Percentiles rank a stretch among this genome's conserved stretches.
Evolutionary conservation across 2,329 filamentous ascomycete species (phyloP).

Genomic region (Cytospora piceae): DNA sequence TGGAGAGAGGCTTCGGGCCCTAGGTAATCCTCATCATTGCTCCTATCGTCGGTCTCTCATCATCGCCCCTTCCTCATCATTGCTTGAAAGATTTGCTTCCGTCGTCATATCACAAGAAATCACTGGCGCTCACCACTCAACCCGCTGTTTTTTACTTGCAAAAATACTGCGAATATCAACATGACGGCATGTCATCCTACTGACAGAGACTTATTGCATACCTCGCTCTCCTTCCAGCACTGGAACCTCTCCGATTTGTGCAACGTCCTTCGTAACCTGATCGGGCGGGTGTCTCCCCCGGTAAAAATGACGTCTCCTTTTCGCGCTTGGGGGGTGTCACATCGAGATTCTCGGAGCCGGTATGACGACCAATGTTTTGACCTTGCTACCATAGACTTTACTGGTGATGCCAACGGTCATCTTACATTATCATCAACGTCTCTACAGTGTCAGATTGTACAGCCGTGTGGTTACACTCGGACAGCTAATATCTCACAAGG

Average conservation of each 20-base stretch:
- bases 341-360: conserved; percentile 2
- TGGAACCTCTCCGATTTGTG: not conserved
- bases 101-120: not conserved
- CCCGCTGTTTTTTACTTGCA: not conserved
- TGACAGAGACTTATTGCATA: not conserved
- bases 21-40: too few species aligned
- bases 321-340: conserved; percentile 1
- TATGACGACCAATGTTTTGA: conserved; percentile 2
- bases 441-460: not conserved
- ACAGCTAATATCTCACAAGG: conserved; percentile 2
- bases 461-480: not conserved
- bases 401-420: not conserved
- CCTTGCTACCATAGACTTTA: not conserved
- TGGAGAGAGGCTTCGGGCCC: not conserved
- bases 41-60: too few species aligned
- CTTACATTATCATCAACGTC: not conserved
- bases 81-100: not conserved
- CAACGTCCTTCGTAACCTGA: conserved; percentile 16
- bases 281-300: conserved; percentile 10
- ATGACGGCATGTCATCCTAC: conserved; percentile 13
- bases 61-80: not conserved
- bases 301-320: conserved; percentile 19
- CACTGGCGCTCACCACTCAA: not conserved
- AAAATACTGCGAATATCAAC: not conserved
- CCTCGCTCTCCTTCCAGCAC: not conserved